Evolutionary conservation across 2,329 filamentous ascomycete species (phyloP), one percentile per base, ranked within the genome.

Genomic region (Fusarium albosuccineum): DNA sequence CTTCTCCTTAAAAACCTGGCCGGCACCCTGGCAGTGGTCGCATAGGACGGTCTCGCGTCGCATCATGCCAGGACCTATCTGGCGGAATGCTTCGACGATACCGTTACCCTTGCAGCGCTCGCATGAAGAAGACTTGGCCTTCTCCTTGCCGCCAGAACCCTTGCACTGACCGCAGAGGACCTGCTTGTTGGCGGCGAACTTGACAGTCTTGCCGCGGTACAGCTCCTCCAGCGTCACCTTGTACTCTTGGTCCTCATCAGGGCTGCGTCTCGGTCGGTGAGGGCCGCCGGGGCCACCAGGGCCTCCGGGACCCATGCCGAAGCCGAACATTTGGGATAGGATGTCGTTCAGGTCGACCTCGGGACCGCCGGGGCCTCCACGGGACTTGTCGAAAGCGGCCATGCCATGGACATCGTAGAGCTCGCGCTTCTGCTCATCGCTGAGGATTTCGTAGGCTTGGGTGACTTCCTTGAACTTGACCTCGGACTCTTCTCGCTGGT

Each of bases 201-300:
- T 96, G 76, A 97, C 96, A 1, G 96, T 97, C 85, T 98, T 97
- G 74, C 96, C 96, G 82, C 97, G 97, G 86, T 98, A 99, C 33
- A 99, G 85, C 80, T 99, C 96, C 78, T 98, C 96, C 62, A 99
- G 82, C 3, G 89, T 92, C 60, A 98, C 92, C 77, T 94, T 90
- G 81, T 99, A 98, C 73, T 93, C 88, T 74, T 97, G 93, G 77
- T 97, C 91, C 79, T 97, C 95, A 70, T 94, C 90, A 54, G 87
- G 89, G 45, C 95, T 94, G 73, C 89, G 91, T 62, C 90, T 85
- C 26, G 90, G 89, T 69, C 86, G 84, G 68, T 83, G 83, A 10
- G 88, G 87, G 4, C 86, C 84, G 34, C 83, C 84, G n/a, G 79
- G 78, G 64, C 84, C 83, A 8, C 83, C 83, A 10, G 75, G 76